Evolutionary conservation across 371 early-diverging fungal genomes (phyloP).

Genomic region (Mortierella sp.): DNA sequence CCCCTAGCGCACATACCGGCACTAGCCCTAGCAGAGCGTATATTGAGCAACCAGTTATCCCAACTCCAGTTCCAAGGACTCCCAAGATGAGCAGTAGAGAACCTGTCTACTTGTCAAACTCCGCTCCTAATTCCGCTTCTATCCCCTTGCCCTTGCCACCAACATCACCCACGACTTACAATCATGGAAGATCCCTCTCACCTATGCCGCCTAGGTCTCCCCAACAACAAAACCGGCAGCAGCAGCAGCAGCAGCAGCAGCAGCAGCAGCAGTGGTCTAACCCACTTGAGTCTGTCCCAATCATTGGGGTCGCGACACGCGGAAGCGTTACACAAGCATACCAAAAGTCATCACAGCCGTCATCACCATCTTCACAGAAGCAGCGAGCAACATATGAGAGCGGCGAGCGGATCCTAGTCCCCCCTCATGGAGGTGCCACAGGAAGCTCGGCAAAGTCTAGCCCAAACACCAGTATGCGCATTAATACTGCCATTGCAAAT

Average conservation of each 20-base stretch:
- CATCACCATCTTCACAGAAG: conserved; percentile 22
- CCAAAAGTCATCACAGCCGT: conserved; percentile 7
- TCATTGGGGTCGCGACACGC: conserved; percentile 31
- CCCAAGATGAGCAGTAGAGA: conserved; percentile 25
- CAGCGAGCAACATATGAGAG: conserved; percentile 21
- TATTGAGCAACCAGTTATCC: conserved; percentile 41
- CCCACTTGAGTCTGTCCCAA: conserved; percentile 16
- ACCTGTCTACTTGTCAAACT: conserved; percentile 22
- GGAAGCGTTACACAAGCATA: conserved; percentile 21
- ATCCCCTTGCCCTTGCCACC: conserved; percentile 1
- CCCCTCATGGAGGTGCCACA: conserved; percentile 18
- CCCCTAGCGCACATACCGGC: conserved; percentile 30
- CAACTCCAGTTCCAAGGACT: conserved; percentile 34
- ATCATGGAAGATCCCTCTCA: conserved; percentile 18
- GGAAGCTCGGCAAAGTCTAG: not conserved
- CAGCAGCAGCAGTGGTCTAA: conserved; percentile 1
- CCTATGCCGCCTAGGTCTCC: conserved; percentile 34
- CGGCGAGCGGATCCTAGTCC: conserved; percentile 19
- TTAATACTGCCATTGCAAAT: conserved; percentile 10
- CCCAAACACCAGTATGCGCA: conserved; percentile 7
- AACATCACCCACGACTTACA: conserved; percentile 10
- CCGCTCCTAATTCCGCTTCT: conserved; percentile 11
- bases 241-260: not conserved
- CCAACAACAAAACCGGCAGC: not conserved
- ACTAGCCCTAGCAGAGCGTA: conserved; percentile 13